Conservation (phyloP, 2,329 filamentous ascomycete species). For the Epichloe festucae region DNA sequence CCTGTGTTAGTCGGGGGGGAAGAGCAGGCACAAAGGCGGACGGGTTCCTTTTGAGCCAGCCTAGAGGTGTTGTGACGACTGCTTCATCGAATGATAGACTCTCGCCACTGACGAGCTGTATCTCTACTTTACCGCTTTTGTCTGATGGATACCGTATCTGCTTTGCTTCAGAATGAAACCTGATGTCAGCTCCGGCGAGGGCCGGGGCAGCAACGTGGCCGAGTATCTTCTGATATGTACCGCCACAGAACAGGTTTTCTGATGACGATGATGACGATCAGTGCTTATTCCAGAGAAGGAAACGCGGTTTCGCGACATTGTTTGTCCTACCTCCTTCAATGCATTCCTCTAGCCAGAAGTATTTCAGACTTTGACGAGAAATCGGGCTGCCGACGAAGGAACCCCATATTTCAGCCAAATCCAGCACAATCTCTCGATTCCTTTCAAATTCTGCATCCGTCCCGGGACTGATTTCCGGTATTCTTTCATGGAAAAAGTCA, state of each 20-base stretch:
- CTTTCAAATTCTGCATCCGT: constrained; percentile 25
- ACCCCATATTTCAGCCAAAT: constrained; percentile 54
- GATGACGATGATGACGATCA: background rate
- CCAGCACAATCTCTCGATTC: constrained; percentile 31
- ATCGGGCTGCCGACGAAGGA: constrained; percentile 56
- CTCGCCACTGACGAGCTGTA: constrained; percentile 31
- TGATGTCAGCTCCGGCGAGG: constrained; percentile 39
- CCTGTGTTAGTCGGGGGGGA: constrained; percentile 43
- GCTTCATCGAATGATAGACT: constrained; percentile 50
- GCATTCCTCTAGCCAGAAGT: constrained; percentile 67
- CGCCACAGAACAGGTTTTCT: constrained; percentile 49
- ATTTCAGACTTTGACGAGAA: constrained; percentile 55
- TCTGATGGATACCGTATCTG: constrained; percentile 24
- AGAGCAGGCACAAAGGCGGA: constrained; percentile 48
- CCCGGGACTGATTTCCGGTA: constrained; percentile 33
- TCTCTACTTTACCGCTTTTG: constrained; percentile 21
- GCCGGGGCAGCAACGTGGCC: constrained; percentile 44
- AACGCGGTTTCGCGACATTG: background rate
- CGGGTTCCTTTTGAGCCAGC: constrained; percentile 51
- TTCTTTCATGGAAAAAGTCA: constrained; percentile 38
- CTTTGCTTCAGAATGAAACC: constrained; percentile 33
- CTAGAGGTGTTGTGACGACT: constrained; percentile 54
- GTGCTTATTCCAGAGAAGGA: no score
- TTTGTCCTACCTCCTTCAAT: constrained; percentile 49
- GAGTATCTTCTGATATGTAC: constrained; percentile 47